Conservation (phyloP, 2,329 filamentous ascomycete species). For the Thelonectria olida region DNA sequence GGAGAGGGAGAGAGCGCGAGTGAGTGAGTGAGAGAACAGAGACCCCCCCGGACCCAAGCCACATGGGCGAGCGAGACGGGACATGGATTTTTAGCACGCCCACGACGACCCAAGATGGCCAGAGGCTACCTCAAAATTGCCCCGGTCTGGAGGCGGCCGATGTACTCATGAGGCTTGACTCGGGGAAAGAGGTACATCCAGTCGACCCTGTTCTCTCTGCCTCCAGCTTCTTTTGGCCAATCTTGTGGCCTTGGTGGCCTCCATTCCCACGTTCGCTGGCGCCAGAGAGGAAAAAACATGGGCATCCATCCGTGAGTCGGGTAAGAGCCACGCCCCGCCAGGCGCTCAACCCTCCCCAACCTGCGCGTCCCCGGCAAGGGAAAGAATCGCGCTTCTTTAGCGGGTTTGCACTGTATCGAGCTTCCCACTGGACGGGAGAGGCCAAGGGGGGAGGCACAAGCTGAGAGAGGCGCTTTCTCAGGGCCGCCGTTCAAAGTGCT, state of each 20-base stretch:
- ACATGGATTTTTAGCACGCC: slow-evolving; percentile 21
- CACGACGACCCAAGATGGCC: not conserved
- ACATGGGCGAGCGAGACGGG: not conserved
- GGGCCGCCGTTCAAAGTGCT: slow-evolving; percentile 15
- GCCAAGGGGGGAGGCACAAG: too few relatives aligned
- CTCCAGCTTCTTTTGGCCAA: too few relatives aligned
- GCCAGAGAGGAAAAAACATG: slow-evolving; percentile 1
- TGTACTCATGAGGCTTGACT: slow-evolving; percentile 21
- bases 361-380: slow-evolving; percentile 16
- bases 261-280: slow-evolving; percentile 8
- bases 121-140: slow-evolving; percentile 1
- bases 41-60: not conserved
- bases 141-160: slow-evolving; percentile 2
- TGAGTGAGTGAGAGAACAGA: slow-evolving; percentile 11
- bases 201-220: too few relatives aligned
- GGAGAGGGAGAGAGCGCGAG: not conserved
- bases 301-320: too few relatives aligned
- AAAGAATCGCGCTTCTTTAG: slow-evolving; percentile 13
- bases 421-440: slow-evolving; percentile 2
- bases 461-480: slow-evolving; percentile 6
- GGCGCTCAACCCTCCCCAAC: not conserved
- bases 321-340: slow-evolving; percentile 15
- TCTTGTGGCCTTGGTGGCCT: too few relatives aligned
- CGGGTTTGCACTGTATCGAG: not conserved
- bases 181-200: slow-evolving; percentile 19